phyloP scores from a whole-genome alignment of 1,284 basidiomycete genomes.

The Moesziomyces sp. region DNA sequence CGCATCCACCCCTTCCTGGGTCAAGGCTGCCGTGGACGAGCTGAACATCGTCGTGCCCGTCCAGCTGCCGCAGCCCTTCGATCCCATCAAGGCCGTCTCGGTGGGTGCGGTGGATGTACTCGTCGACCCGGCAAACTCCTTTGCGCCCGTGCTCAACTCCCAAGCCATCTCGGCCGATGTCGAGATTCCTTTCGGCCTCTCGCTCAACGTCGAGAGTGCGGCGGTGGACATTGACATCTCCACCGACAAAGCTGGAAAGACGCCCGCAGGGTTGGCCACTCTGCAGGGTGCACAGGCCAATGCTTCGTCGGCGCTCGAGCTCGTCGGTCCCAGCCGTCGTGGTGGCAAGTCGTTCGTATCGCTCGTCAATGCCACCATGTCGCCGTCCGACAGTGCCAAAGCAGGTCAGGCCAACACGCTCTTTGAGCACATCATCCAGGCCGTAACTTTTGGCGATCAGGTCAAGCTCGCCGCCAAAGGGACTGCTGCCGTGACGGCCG shows the following conservation, averaged over 20 bases:
- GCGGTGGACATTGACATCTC: conserved; percentile 74
- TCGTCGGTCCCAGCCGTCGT: conserved; percentile 71
- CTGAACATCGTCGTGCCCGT: conserved; percentile 76
- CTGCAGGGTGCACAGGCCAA: conserved; percentile 33
- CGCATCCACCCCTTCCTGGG: conserved; percentile 76
- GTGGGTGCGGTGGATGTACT: conserved; percentile 75
- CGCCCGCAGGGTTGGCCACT: conserved; percentile 70
- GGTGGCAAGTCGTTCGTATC: conserved; percentile 76
- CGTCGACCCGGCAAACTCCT: conserved; percentile 73
- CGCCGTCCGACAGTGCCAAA: conserved; percentile 72
- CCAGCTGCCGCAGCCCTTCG: conserved; percentile 72
- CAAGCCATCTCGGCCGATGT: conserved; percentile 75
- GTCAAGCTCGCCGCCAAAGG: conserved; percentile 75
- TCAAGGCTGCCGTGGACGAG: conserved; percentile 74
- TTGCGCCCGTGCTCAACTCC: conserved; percentile 74
- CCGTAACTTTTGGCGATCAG: conserved; percentile 69
- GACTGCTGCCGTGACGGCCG: conserved; percentile 75
- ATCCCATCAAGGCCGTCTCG: conserved; percentile 76
- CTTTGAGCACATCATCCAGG: conserved; percentile 58
- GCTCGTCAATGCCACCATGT: conserved; percentile 73
- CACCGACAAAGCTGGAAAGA: conserved; percentile 71
- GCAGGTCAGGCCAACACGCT: conserved; percentile 49
- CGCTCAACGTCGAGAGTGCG: conserved; percentile 75
- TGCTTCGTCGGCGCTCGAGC: conserved; percentile 23
- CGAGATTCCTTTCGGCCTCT: conserved; percentile 79